Evolutionary conservation across 2,329 filamentous ascomycete species (phyloP).

Genomic region (Leptographium radiaticola): DNA sequence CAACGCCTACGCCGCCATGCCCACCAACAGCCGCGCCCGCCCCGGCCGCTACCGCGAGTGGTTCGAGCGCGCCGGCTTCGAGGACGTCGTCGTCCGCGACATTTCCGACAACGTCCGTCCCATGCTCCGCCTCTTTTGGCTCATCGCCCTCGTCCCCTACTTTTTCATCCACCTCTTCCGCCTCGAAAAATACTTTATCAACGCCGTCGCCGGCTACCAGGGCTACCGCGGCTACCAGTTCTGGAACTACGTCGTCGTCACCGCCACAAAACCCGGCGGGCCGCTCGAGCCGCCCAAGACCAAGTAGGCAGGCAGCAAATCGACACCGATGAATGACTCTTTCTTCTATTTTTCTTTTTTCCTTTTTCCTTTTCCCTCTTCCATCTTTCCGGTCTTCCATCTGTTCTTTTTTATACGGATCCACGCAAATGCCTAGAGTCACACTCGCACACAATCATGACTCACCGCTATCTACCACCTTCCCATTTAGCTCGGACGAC

Average conservation of each 20-base stretch:
- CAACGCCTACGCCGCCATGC: conserved; percentile 31
- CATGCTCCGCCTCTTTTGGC: conserved; percentile 33
- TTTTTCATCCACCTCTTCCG: conserved; percentile 27
- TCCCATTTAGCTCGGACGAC: too few species aligned
- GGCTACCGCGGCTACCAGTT: conserved; percentile 19
- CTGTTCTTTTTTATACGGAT: too few species aligned
- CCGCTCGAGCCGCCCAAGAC: neutral
- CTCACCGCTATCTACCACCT: too few species aligned
- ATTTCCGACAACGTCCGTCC: conserved; percentile 32
- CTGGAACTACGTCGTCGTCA: conserved; percentile 23
- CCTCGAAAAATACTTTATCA: conserved; percentile 32
- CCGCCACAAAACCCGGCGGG: conserved; percentile 21
- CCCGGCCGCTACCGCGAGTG: conserved; percentile 25
- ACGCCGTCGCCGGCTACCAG: conserved; percentile 30
- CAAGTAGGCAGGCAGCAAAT: too few species aligned
- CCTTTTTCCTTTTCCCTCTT: too few species aligned
- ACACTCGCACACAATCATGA: too few species aligned
- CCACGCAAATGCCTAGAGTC: too few species aligned
- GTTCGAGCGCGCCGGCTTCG: conserved; percentile 30
- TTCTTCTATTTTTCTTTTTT: too few species aligned
- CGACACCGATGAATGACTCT: neutral
- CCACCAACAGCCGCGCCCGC: conserved; percentile 24
- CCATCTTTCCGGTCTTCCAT: too few species aligned
- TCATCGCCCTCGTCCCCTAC: conserved; percentile 32
- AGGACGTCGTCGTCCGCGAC: conserved; percentile 28